Conservation (phyloP, 1,284 basidiomycete genomes). For the Leccinum solheimii region DNA sequence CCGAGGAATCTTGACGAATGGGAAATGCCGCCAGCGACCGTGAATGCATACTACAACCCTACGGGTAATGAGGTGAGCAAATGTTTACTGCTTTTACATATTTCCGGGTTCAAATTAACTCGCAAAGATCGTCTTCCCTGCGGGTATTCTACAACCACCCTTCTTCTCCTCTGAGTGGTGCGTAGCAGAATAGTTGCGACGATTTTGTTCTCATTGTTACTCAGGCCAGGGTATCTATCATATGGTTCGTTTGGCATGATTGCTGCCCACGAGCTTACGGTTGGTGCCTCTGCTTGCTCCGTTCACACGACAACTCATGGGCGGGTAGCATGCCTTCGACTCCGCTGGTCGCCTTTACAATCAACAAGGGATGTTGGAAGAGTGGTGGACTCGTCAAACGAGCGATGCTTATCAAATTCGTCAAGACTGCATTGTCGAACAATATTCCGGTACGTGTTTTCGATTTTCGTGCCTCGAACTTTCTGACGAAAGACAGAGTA, state of each 20-base stretch:
- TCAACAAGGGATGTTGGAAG: constrained; percentile 78
- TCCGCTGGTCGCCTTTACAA: constrained; percentile 85
- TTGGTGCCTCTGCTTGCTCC: background rate
- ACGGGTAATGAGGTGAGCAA: constrained; percentile 68
- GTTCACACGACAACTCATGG: constrained; percentile 1
- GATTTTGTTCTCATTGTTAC: constrained; percentile 5
- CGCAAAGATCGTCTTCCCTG: constrained; percentile 90
- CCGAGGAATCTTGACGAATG: constrained; percentile 75
- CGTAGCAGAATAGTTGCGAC: constrained; percentile 18
- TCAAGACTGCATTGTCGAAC: constrained; percentile 85
- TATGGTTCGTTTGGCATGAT: constrained; percentile 92
- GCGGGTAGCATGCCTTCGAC: constrained; percentile 83
- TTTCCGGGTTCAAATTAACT: constrained; percentile 1
- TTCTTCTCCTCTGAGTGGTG: constrained; percentile 89
- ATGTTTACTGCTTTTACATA: background rate
- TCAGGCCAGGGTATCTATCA: constrained; percentile 82
- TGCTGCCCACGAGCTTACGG: constrained; percentile 87
- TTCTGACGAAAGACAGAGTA: constrained; percentile 52
- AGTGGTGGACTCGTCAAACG: constrained; percentile 88
- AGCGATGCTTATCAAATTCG: constrained; percentile 81
- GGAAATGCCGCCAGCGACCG: constrained; percentile 85
- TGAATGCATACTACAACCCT: constrained; percentile 83
- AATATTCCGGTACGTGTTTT: constrained; percentile 68
- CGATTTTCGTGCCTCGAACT: constrained; percentile 2
- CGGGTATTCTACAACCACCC: constrained; percentile 90